phyloP scores from a whole-genome alignment of 805 yeast genomes.

The Wickerhamiella bombiphila region DNA sequence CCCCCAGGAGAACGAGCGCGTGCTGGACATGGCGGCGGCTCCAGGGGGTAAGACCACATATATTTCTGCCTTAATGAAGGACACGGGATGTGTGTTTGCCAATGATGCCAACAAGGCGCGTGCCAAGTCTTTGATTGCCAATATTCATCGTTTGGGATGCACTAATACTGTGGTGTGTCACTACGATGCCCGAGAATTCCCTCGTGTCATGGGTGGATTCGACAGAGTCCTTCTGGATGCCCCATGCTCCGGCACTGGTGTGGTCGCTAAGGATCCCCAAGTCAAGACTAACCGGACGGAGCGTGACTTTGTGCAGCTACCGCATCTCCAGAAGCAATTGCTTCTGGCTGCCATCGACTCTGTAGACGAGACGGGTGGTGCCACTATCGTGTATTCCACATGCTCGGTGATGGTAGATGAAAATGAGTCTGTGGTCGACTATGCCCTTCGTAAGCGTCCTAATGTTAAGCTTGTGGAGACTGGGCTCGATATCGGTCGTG shows the following conservation, averaged over 20 bases:
- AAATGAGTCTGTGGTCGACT: constrained; percentile 97
- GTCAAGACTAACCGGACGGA: constrained; percentile 90
- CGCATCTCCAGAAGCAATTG: constrained; percentile 90
- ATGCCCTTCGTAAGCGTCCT: constrained; percentile 90
- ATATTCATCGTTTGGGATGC: constrained; percentile 93
- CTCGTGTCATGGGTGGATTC: constrained; percentile 95
- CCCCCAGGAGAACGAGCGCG: constrained; percentile 94
- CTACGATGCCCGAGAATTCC: constrained; percentile 96
- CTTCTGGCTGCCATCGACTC: constrained; percentile 92
- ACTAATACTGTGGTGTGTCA: constrained; percentile 92
- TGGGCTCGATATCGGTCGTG: constrained; percentile 85
- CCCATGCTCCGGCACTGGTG: constrained; percentile 99
- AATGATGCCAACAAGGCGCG: constrained; percentile 94
- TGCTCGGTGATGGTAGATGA: constrained; percentile 98
- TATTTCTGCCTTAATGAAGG: constrained; percentile 90
- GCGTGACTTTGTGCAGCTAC: constrained; percentile 90
- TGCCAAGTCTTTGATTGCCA: constrained; percentile 91
- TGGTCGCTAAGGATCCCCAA: constrained; percentile 90
- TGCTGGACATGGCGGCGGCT: constrained; percentile 98
- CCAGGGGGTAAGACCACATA: constrained; percentile 99
- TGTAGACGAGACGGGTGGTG: constrained; percentile 81
- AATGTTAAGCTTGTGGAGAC: constrained; percentile 89
- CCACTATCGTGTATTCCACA: constrained; percentile 88
- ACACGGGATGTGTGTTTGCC: constrained; percentile 94
- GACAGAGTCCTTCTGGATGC: constrained; percentile 93